Base-by-base conservation (phyloP, 306 rosid genomes). In the Casuarina cunninghamiana region DNA sequence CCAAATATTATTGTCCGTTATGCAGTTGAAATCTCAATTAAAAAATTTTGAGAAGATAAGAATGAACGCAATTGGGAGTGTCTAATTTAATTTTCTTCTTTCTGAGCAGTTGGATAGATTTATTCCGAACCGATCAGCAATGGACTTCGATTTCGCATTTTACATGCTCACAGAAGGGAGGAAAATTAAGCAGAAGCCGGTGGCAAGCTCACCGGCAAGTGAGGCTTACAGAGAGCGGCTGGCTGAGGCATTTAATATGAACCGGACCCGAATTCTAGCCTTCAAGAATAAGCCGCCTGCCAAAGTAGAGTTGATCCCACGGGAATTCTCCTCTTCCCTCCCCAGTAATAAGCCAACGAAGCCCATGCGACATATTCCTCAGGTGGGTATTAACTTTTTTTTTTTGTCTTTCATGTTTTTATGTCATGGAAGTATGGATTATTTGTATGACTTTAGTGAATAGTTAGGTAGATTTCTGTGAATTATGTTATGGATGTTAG, bases 251-350 rank as follows among this genome's bases (percentile, higher is more conserved):
- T 71, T 82, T 66, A 89, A 93, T 89, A 93, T 93, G 90, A 85
- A 89, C 81, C 79, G 92, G 4, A 82, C 89, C 3, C 83, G 92
- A 74, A 90, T 90, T 72, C 88, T 93, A 54, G 97, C 97, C n/a
- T 89, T 90, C 91, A 92, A 87, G 93, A 89, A 92, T 85, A 92
- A 89, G 78, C 92, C 96, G 4, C 96, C 97, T 1, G 79, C 82
- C 0, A 80, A 89, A 0, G 87, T 88, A 7, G 91, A 92, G 62
- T 76, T 67, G 45, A 62, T 89, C 49, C 93, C 96, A 2, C 83
- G 65, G 21, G 76, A 80, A 53, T 77, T 79, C 53, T 78, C 90
- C 38, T 78, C 87, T 51, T 39, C 89, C n/a, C 75, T 39, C 54
- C 82, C 3, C 87, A 71, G 26, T 48, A 78, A 79, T 16, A 92